phyloP scores from a whole-genome alignment of 257 asterid genomes.

The Plantago elongata region DNA sequence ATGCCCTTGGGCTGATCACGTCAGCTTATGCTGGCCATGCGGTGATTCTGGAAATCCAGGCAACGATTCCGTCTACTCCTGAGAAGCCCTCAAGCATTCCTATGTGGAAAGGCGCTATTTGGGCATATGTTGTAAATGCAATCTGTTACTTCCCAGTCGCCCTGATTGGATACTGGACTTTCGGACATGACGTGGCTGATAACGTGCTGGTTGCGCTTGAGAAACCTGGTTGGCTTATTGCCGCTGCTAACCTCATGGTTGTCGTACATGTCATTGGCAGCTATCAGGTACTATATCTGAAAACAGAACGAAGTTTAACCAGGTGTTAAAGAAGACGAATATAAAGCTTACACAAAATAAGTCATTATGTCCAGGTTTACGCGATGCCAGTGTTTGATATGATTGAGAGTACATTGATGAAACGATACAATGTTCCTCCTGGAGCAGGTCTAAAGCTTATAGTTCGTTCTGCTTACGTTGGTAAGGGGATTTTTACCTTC shows the following conservation, averaged over 20 bases:
- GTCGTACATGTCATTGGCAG: constrained; percentile 88
- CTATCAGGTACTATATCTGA: constrained; percentile 52
- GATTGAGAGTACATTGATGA: constrained; percentile 39
- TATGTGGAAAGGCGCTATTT: constrained; percentile 92
- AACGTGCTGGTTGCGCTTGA: constrained; percentile 65
- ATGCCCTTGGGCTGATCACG: constrained; percentile 73
- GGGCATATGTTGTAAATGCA: constrained; percentile 69
- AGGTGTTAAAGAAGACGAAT: not conserved
- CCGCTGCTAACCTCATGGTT: constrained; percentile 82
- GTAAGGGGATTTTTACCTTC: constrained; percentile 23
- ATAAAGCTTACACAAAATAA: no score
- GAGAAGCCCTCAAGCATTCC: constrained; percentile 76
- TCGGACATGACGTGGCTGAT: constrained; percentile 73
- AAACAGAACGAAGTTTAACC: not conserved
- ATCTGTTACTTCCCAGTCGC: constrained; percentile 84
- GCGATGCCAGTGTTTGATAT: constrained; percentile 90
- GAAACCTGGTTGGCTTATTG: constrained; percentile 86
- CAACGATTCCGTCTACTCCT: constrained; percentile 83
- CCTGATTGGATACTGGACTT: constrained; percentile 75
- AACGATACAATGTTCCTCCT: constrained; percentile 34
- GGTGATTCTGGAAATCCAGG: constrained; percentile 80
- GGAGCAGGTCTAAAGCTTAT: constrained; percentile 47
- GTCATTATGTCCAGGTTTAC: constrained; percentile 43
- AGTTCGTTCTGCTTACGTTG: constrained; percentile 70
- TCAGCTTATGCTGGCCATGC: constrained; percentile 92